A percentile compares a stretch with the other conserved stretches of the same genome.
These are phyloP conservation scores for Quercus lobata DNA, from an alignment of 331 rosid genomes.

Conservation along the genomic window DNA sequence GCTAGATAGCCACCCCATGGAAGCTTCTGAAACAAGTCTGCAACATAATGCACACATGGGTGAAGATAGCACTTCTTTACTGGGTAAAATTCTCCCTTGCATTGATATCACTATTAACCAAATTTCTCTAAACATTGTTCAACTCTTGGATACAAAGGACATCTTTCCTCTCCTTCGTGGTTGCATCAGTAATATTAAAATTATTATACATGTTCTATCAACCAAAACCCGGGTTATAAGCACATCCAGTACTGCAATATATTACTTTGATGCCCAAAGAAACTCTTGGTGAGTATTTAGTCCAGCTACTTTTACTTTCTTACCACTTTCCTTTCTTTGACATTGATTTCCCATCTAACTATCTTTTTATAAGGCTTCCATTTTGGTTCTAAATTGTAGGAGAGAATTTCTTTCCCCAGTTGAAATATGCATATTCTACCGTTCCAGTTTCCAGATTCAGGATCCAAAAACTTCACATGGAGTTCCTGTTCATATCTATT, in stretches of 20 bases:
- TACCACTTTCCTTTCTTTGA: neutral
- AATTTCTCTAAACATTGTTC: constrained; percentile 63
- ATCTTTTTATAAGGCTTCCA: constrained; percentile 1
- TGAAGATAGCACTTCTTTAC: constrained; percentile 37
- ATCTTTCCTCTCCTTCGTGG: constrained; percentile 68
- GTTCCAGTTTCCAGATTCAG: constrained; percentile 41
- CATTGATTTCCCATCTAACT: constrained; percentile 1
- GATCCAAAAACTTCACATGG: constrained; percentile 44
- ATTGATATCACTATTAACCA: constrained; percentile 53
- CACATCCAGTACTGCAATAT: constrained; percentile 47
- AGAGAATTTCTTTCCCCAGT: constrained; percentile 70
- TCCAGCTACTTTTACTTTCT: constrained; percentile 20
- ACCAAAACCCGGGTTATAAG: constrained; percentile 72
- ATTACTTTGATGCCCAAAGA: constrained; percentile 71
- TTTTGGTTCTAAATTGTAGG: constrained; percentile 44
- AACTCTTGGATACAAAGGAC: constrained; percentile 60
- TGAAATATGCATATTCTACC: constrained; percentile 64
- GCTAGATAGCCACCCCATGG: constrained; percentile 31
- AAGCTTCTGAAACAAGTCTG: constrained; percentile 31
- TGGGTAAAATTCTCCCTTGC: constrained; percentile 43
- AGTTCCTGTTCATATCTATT: constrained; percentile 73
- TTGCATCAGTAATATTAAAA: constrained; percentile 42
- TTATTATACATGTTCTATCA: constrained; percentile 56
- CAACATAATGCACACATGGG: constrained; percentile 21
- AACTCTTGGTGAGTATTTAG: constrained; percentile 54